phyloP scores from a whole-genome alignment of 208 protist genomes.

The Leptomonas pyrrhocoris region DNA sequence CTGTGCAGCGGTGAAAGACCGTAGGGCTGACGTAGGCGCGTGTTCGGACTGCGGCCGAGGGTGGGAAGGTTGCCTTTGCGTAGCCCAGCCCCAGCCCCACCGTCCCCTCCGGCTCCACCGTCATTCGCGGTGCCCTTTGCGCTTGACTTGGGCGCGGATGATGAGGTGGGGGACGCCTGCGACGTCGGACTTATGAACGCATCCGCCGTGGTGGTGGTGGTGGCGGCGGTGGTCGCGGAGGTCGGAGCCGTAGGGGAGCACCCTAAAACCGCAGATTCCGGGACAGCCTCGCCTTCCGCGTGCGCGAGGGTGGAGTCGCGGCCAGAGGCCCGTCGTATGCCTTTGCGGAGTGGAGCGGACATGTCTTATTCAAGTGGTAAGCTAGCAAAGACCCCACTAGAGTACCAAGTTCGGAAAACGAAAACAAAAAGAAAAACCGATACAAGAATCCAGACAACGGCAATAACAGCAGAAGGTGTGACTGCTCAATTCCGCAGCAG shows the following conservation, averaged over 20 bases:
- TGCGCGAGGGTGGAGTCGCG: not conserved
- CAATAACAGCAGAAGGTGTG: too few species aligned
- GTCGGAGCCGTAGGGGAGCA: not conserved
- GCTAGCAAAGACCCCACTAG: not conserved
- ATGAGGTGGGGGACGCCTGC: not conserved
- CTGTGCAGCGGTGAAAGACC: not conserved
- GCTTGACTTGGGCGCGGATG: not conserved
- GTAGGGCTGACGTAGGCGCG: conserved; percentile 14
- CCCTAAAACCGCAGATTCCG: not conserved
- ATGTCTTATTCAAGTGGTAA: not conserved
- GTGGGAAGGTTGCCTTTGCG: not conserved
- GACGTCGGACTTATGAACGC: not conserved
- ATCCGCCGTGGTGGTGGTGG: not conserved
- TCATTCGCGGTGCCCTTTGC: not conserved
- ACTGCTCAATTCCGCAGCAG: too few species aligned
- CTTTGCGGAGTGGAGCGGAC: conserved; percentile 11
- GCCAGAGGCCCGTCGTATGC: not conserved
- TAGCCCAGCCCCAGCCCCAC: not conserved
- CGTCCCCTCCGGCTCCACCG: not conserved
- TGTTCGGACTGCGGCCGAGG: conserved; percentile 20
- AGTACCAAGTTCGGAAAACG: not conserved
- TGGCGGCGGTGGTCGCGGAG: too few species aligned
- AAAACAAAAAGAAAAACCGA: not conserved
- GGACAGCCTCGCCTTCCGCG: not conserved
- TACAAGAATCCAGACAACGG: too few species aligned